Evolutionary conservation across 2,329 filamentous ascomycete genomes (phyloP), one percentile per base, ranked within the genome.

Genomic region (Aschersonia sp.): DNA sequence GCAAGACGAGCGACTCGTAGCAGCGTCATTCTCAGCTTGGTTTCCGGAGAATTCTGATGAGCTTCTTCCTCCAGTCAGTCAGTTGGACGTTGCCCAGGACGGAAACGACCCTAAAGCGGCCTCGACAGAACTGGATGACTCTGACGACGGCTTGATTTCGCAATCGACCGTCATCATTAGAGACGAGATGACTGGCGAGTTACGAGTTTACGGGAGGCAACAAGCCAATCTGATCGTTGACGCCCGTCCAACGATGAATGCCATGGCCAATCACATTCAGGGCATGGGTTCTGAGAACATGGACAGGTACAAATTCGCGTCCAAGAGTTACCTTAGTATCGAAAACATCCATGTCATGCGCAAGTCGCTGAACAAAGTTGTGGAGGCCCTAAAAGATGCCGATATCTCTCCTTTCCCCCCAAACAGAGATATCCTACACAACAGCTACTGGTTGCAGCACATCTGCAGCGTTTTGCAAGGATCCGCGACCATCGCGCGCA

Each of bases 341-440:
- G 91, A 94, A 63, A 98, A 98, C 61, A 97, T 98, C 51, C 92
- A 98, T 60, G 89, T 96, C 52, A 98, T 98, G 92, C 78, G 92
- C 49, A 84, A 85, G 52, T 97, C 91, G 2, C 72, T 98, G 35
- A 82, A 84, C 56, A 91, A 84, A 55, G 85, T 98, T 28, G 74
- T 96, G 47, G 89, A 94, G 53, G 84, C 88, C 3, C 70, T 98
- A 58, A 96, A 94, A 60, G 91, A 97, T 56, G 87, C 89, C 2
- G 92, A 98, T 62, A 75, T 96, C 31, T 85, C 87, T 1, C 79
- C 85, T 1, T 67, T 96, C 32, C 80, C 86, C 0, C 89, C 89
- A 1, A 94, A 85, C 61, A 78, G 80, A 57, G 88, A 96, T 38
- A 69, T 85, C 3, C 74, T 98, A 31, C 75, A 78, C 9, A 89